Evolutionary conservation across 768 basidiomycete genomes (phyloP).

Genomic region (Mycena latifolia): DNA sequence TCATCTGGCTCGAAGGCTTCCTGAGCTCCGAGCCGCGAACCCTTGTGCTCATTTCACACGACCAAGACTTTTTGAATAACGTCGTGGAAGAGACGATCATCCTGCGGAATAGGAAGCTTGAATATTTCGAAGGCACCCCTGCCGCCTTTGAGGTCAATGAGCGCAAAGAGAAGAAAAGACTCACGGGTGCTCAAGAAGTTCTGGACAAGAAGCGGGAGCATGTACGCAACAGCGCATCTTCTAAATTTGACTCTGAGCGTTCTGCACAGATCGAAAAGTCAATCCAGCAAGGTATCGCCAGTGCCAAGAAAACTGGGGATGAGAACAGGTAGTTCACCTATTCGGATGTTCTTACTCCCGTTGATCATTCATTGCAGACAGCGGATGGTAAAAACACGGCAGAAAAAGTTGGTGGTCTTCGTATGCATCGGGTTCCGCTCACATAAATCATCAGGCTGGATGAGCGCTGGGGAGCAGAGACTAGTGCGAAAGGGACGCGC

Average conservation of each 20-base stretch:
- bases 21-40: conserved; percentile 59
- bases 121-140: conserved; percentile 70
- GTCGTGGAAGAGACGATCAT: conserved; percentile 73
- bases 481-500: conserved; percentile 55
- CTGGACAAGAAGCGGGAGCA: conserved; percentile 57
- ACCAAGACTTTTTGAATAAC: conserved; percentile 70
- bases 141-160: conserved; percentile 61
- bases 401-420: conserved; percentile 65
- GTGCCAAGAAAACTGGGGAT: conserved; percentile 70
- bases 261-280: conserved; percentile 61
- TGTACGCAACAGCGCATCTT: conserved; percentile 17
- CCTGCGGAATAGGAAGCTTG: conserved; percentile 64
- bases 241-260: neutral
- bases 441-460: conserved; percentile 46
- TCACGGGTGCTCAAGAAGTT: conserved; percentile 58
- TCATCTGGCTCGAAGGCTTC: conserved; percentile 67
- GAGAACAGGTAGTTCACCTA: conserved; percentile 58
- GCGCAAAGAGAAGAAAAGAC: conserved; percentile 58
- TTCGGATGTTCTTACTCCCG: conserved; percentile 9
- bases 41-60: conserved; percentile 75
- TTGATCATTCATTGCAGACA: conserved; percentile 41
- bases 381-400: conserved; percentile 65
- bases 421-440: conserved; percentile 19
- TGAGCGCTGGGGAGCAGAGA: conserved; percentile 52
- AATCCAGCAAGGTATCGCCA: conserved; percentile 63